Evolutionary conservation across 805 yeast species (phyloP).

Genomic region (Torulaspora gathmanii): DNA sequence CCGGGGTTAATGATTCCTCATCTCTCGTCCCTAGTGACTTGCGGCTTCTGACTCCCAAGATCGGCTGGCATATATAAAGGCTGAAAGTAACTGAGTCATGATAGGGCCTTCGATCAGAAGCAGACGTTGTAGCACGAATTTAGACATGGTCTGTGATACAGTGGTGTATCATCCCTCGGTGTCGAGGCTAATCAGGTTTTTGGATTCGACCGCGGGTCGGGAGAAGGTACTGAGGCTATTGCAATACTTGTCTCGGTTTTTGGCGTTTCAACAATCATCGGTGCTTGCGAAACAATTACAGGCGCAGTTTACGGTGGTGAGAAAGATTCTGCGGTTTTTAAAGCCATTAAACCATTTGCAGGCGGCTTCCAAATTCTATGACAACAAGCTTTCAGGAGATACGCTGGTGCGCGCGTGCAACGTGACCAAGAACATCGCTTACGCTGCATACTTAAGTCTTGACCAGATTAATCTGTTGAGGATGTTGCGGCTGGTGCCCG

Average conservation of each 20-base stretch:
- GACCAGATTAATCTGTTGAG: slow-evolving; percentile 60
- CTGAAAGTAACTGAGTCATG: no score
- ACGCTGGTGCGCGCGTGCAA: slow-evolving; percentile 37
- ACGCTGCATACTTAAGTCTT: slow-evolving; percentile 56
- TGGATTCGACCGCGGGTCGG: slow-evolving; percentile 68
- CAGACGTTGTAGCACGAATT: neutral
- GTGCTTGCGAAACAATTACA: slow-evolving; percentile 52
- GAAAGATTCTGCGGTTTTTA: slow-evolving; percentile 80
- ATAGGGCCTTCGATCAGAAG: neutral
- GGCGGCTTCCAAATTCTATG: slow-evolving; percentile 61
- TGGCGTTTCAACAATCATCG: slow-evolving; percentile 56
- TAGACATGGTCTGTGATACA: slow-evolving; percentile 59
- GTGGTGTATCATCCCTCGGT: slow-evolving; percentile 71
- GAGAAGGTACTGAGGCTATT: slow-evolving; percentile 75
- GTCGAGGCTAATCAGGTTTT: slow-evolving; percentile 53
- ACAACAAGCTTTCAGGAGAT: slow-evolving; percentile 59
- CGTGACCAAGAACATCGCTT: slow-evolving; percentile 53
- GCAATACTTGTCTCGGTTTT: slow-evolving; percentile 75
- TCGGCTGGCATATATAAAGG: neutral
- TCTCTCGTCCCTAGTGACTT: neutral
- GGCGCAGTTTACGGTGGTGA: slow-evolving; percentile 57
- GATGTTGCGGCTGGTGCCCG: slow-evolving; percentile 45
- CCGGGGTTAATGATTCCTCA: neutral
- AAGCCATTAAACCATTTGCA: slow-evolving; percentile 73
- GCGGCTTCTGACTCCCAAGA: no score